Base-by-base conservation (phyloP, 192 early-diverging fungal species). In the Backusella westeae region DNA sequence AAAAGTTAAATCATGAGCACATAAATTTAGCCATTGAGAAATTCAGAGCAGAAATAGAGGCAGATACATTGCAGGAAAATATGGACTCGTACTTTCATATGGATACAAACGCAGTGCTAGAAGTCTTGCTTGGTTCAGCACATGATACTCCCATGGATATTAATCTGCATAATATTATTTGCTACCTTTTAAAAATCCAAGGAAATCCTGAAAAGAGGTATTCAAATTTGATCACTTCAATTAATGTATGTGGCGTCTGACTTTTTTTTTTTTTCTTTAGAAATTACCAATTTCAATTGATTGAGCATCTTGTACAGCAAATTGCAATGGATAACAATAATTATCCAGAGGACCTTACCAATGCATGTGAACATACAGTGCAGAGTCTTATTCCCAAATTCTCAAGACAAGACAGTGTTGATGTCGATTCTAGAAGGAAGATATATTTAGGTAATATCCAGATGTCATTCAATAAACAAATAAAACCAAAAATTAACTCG, bases 121-220 rank as follows among this genome's bases (percentile, higher is more conserved):
- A 93, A 44, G 86, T 87, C 3, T 81, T 94, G 53, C 71, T 93
- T 69, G 83, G 83, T 19, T 88, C 90, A 49, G 87, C 92, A 10
- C 85, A 92, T 53, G 89, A 89, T 53, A 91, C 89, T 26, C 86
- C 86, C 23, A 79, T 90, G 14, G 87, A 85, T 68, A 89, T 90
- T 56, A 88, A 89, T 73, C 90, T 94, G 74, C 59, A 93, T 69
- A 91, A 90, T 4, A 87, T 92, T 10, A 74, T 94, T 70, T 91
- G 93, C 75, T 91, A 93, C 44, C 82, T 94, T 75, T 77, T 92
- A 49, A 80, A 92, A 14, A 87, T 94, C 70, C 89, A 69, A 29
- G 68, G 63, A 21, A 73, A 79, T 41, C 34, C 72, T 14, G 73
- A 73, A 52, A 79, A 79, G 23, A 69, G 72, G 77, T 78, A 75